Conservation (phyloP, 495 filamentous ascomycete species). For the Hyaloscypha bicolor region DNA sequence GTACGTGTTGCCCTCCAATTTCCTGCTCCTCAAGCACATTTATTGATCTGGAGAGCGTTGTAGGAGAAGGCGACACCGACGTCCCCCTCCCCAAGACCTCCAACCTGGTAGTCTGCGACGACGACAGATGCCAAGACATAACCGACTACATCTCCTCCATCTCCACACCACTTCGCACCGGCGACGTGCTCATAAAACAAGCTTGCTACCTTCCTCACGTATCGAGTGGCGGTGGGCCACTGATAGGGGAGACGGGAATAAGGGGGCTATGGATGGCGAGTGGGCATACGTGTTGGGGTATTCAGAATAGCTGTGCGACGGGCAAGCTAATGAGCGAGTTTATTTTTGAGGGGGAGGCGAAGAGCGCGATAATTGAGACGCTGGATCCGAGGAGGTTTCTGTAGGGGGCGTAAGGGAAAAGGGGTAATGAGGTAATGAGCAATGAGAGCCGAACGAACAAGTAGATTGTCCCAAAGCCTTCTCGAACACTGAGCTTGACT, state of each 20-base stretch:
- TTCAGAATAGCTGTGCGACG: conserved; percentile 93
- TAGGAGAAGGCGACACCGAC: conserved; percentile 77
- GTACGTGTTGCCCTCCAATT: conserved; percentile 32
- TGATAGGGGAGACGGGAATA: conserved; percentile 75
- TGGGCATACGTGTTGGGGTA: conserved; percentile 97
- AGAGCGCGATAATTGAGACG: conserved; percentile 70
- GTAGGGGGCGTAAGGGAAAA: neutral
- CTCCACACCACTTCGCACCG: conserved; percentile 73
- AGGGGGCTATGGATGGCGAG: conserved; percentile 82
- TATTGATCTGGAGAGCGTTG: neutral
- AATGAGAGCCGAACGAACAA: too few species aligned
- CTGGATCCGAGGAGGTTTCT: conserved; percentile 63
- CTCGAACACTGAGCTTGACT: too few species aligned
- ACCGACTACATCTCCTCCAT: conserved; percentile 78
- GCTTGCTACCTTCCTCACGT: conserved; percentile 90
- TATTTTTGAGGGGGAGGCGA: conserved; percentile 77
- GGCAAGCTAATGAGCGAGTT: conserved; percentile 88
- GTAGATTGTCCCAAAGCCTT: too few species aligned
- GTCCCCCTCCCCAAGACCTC: conserved; percentile 77
- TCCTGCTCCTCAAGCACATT: neutral
- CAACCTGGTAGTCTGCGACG: conserved; percentile 77
- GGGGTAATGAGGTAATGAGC: too few species aligned
- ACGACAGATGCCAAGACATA: conserved; percentile 81
- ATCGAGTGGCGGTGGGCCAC: conserved; percentile 65
- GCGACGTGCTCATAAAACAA: conserved; percentile 78